Evolutionary conservation across 371 early-diverging fungal genomes (phyloP).

Genomic region (Circinella minor): DNA sequence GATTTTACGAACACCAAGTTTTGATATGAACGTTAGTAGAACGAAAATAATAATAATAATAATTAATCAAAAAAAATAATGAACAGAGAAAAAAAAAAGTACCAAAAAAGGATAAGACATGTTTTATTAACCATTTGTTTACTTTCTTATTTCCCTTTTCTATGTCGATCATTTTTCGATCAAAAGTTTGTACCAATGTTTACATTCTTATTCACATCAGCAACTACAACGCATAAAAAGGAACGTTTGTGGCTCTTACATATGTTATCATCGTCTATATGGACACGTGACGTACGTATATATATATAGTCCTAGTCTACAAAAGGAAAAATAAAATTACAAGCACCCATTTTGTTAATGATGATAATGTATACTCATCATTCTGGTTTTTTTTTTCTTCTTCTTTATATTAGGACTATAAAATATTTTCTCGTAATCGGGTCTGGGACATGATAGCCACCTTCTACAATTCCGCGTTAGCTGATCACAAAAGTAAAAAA

Average conservation of each 20-base stretch:
- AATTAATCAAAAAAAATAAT: too few relatives aligned
- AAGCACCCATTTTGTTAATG: too few relatives aligned
- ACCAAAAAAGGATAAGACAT: neutral
- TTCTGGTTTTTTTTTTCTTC: neutral
- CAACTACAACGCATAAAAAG: constrained; percentile 62
- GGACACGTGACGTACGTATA: constrained; percentile 34
- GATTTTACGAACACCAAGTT: constrained; percentile 68
- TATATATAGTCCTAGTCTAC: too few relatives aligned
- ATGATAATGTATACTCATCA: too few relatives aligned
- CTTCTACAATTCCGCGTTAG: constrained; percentile 69
- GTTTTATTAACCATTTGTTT: constrained; percentile 9
- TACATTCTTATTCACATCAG: constrained; percentile 66
- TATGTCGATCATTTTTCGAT: constrained; percentile 57
- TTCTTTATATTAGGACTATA: constrained; percentile 58
- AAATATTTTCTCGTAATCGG: constrained; percentile 69
- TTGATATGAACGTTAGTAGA: constrained; percentile 71
- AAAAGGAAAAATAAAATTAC: neutral
- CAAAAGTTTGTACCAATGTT: constrained; percentile 81
- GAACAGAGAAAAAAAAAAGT: neutral
- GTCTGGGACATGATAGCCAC: constrained; percentile 69
- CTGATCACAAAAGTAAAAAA: constrained; percentile 56
- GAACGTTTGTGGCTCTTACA: constrained; percentile 80
- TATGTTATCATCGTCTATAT: constrained; percentile 60
- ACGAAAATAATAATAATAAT: too few relatives aligned
- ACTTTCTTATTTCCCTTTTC: constrained; percentile 44